Evolutionary conservation across 2,329 filamentous ascomycete species (phyloP).

Genomic region (Pyricularia sp.): DNA sequence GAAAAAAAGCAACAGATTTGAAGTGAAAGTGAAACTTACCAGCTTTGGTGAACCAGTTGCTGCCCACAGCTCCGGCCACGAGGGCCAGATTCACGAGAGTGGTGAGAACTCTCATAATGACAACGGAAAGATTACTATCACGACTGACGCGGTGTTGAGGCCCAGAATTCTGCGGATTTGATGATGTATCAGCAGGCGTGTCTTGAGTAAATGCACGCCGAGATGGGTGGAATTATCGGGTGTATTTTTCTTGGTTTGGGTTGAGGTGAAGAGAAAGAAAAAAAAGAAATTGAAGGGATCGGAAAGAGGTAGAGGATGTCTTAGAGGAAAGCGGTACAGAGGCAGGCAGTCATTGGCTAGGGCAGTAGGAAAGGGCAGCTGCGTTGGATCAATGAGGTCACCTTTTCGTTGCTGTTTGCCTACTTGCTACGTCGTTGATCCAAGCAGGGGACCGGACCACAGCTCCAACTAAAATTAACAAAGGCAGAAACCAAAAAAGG

Average conservation of each 20-base stretch:
- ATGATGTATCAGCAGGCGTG: background rate
- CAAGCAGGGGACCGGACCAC: background rate
- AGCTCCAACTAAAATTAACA: background rate
- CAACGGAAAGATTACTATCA: background rate
- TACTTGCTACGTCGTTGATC: background rate
- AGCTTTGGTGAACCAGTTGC: slow-evolving; percentile 78
- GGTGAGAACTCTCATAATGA: slow-evolving; percentile 65
- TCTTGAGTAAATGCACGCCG: background rate
- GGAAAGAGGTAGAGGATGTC: background rate
- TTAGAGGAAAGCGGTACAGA: background rate
- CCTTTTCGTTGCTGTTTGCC: slow-evolving; percentile 5
- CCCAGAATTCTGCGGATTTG: background rate
- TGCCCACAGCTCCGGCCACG: slow-evolving; percentile 60
- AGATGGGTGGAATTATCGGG: background rate
- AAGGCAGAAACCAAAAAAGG: background rate
- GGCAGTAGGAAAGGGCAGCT: background rate
- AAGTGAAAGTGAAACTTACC: slow-evolving; percentile 44
- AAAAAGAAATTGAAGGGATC: background rate
- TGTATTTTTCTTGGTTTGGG: background rate
- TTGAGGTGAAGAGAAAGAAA: background rate
- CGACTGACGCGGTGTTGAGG: background rate
- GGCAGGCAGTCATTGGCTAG: background rate
- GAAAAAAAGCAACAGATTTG: slow-evolving; percentile 5
- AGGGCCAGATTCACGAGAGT: slow-evolving; percentile 63
- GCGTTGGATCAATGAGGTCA: slow-evolving; percentile 11